Base-by-base conservation (phyloP, 2,329 filamentous ascomycete genomes). In the Thelonectria discophora region DNA sequence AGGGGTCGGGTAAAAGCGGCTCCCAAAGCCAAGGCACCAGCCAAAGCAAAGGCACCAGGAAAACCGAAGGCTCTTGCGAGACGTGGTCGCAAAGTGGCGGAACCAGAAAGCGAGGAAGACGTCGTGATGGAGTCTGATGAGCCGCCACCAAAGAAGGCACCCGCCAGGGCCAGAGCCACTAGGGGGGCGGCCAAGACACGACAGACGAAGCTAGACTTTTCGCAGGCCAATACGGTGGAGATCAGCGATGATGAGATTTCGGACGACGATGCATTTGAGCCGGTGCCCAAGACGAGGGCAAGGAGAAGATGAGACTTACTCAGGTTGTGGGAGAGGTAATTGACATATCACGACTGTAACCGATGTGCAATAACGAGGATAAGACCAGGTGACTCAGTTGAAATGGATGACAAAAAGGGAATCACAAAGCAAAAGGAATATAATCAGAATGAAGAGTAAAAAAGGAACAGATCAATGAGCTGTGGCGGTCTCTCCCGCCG, bases 211-310 rank as follows among this genome's bases (percentile, higher is more conserved):
- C 48, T 78, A 7, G 68, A 70, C 51, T 78, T 78, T 45, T 74
- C 79, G 30, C 80, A 84, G 64, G 75, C 81, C 34, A 78, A 81
- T 39, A 79, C 80, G n/a, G 70, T 85, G 15, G 86, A 88, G 69
- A 84, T 89, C 55, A 89, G 87, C 63, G 86, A 88, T 60, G 87
- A 90, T 70, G 87, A 88, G 73, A 88, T 90, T 46, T 86, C 83
- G 0, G 85, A 87, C 58, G 85, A 88, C 45, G 84, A 87, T 73
- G 76, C 81, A 0, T 89, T 90, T 73, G 86, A 88, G 73, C 79
- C 84, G 6, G 79, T 82, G 51, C 81, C 81, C 0, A 65, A 72
- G 12, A 65, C 76, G 17, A 73, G 34, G 34, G 15, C 69, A 6
- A 73, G 76, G 50, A 72, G 73, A 47, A 69, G 74, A 53, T 76